Evolutionary conservation across 495 filamentous ascomycete species (phyloP), one percentile per base, ranked within the genome.

Genomic region (Xylaria nigripes): DNA sequence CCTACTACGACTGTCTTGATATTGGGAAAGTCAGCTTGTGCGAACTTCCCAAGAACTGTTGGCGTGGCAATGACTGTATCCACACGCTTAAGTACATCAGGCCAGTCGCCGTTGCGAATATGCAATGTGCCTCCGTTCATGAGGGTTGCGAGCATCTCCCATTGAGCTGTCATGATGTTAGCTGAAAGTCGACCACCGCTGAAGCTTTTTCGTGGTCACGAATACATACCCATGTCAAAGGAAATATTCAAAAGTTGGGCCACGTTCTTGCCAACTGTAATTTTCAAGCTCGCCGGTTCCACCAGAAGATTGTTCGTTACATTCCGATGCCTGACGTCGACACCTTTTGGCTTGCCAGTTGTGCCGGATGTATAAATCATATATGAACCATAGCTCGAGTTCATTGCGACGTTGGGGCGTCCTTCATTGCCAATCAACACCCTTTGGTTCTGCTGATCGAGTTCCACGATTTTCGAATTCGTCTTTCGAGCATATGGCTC

Each of bases 281-380:
- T 70, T 36, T 62, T 63, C 27, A 73, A 57, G 30, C 61, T 66
- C 5, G 60, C 58, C 6, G 71, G 69, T 36, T 62, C 60, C 8
- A 62, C 21, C 19, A 64, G 48, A 16, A 73, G 53, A 12, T 62
- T 55, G 50, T 73, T 67, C 15, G 66, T 66, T 6, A 69, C 62
- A 23, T 60, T 60, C 21, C 53, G 50, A 53, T 73, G 71, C 16
- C 55, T 62, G 12, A 70, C 64, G 38, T 71, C 63, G 9, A 74
- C 71, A 2, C 71, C 71, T 45, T 74, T 74, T 23, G 71, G 70
- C 16, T 58, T 63, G 13, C 71, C 71, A 15, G 71, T 74, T 4
- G 68, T 72, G 9, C 71, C 71, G 9, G 70, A 72, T 8, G 71
- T 74, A 48, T 72, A 74, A 15, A 74, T 72, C 44, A 74, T 60